Conservation (phyloP, 192 early-diverging fungal species). For the Linnemannia schmuckeri region DNA sequence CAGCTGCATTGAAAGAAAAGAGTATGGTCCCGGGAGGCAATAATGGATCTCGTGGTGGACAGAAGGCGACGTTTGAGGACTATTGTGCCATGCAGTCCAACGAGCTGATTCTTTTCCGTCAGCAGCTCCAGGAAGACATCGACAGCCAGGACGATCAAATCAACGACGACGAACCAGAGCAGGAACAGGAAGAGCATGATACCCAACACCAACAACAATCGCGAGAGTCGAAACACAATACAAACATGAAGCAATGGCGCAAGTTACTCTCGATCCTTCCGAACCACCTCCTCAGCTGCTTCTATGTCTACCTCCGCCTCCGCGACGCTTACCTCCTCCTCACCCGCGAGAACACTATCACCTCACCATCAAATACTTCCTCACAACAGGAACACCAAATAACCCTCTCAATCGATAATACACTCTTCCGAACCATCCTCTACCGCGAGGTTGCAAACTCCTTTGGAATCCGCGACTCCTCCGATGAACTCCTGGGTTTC, state of each 20-base stretch:
- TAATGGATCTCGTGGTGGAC: neutral
- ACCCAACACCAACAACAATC: neutral
- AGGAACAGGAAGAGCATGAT: neutral
- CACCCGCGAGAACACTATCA: neutral
- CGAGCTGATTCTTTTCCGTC: slow-evolving; percentile 29
- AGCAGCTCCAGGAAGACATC: slow-evolving; percentile 7
- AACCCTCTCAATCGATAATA: slow-evolving; percentile 42
- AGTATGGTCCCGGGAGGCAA: too few species aligned
- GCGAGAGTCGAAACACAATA: neutral
- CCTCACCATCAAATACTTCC: neutral
- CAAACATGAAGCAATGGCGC: slow-evolving; percentile 11
- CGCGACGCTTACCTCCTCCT: slow-evolving; percentile 37
- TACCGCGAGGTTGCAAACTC: slow-evolving; percentile 78
- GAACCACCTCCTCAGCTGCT: slow-evolving; percentile 29
- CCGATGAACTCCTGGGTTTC: slow-evolving; percentile 67
- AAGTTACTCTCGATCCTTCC: slow-evolving; percentile 30
- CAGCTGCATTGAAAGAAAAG: neutral
- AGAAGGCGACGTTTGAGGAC: slow-evolving; percentile 29
- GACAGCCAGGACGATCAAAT: neutral
- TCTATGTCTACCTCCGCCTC: slow-evolving; percentile 45
- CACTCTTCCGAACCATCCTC: slow-evolving; percentile 64
- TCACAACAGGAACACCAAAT: neutral
- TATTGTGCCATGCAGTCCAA: slow-evolving; percentile 54
- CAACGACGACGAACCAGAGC: neutral
- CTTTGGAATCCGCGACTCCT: slow-evolving; percentile 75